Base-by-base conservation (phyloP, 176 grass and related monocot species). In the Oryza officinalis region DNA sequence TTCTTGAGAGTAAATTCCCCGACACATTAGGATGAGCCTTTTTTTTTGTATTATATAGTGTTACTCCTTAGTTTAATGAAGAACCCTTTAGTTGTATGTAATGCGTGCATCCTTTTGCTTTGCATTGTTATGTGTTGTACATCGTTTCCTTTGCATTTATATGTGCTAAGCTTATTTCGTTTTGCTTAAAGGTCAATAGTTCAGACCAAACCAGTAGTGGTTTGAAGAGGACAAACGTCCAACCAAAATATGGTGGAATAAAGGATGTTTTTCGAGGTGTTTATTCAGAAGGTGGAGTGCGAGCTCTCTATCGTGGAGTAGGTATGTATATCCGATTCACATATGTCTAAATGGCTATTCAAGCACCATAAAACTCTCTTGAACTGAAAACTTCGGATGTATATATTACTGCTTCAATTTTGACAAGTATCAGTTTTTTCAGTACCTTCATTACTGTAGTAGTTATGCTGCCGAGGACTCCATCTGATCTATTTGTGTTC, bases 261-360 rank as follows among this genome's bases (percentile, higher is more conserved):
- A 83, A 49, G 76, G 91, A 98, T 80, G 96, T 98, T 17, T 98
- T 98, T 82, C 91, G 74, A 86, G 35, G 84, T 64, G 96, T 98
- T 77, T 98, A 98, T 59, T 75, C 72, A 45, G 92, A 95, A 89
- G 96, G 91, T 88, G 96, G 93, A 71, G 60, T 80, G 4, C 87
- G 93, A 47, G 88, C 96, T 86, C 87, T 98, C 9, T 98, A 95
- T 80, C 93, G 96, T 67, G 96, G 93, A 80, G 96, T 98, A 85
- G 94, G 94, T 96, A 91, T 83, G 80, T 5, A 85, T 83, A 67
- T 72, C 17, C 1, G 0, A 11, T 59, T 61, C 8, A 22, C 70
- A 25, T 67, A 79, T 79, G 6, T 37, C 68, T 50, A 81, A 59
- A 12, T 75, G 18, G n/a, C 66, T 41, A 37, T 26, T 72, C 52